phyloP scores from a whole-genome alignment of 2,329 filamentous ascomycete species.

The Fusarium miscanthi region DNA sequence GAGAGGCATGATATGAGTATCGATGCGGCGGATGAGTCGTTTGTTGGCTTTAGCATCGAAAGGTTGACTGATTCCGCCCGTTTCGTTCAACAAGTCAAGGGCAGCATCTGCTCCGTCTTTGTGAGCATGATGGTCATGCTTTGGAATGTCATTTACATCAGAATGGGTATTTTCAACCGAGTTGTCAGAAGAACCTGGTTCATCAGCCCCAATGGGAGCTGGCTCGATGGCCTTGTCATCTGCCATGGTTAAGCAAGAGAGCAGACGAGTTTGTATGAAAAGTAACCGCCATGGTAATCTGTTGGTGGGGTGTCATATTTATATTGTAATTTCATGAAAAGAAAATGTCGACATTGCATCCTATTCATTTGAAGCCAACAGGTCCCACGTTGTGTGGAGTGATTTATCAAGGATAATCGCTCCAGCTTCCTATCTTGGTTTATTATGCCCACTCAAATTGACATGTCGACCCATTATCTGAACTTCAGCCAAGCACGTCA shows the following conservation, averaged over 20 bases:
- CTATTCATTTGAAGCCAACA: no score
- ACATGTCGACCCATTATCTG: not conserved
- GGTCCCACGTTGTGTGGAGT: slow-evolving; percentile 1
- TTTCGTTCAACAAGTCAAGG: slow-evolving; percentile 30
- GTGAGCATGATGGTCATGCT: not conserved
- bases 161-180: not conserved
- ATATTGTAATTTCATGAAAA: not conserved
- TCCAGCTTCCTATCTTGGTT: slow-evolving; percentile 2
- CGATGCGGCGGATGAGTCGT: slow-evolving; percentile 36
- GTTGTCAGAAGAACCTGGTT: not conserved
- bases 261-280: not conserved
- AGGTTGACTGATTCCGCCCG: slow-evolving; percentile 13
- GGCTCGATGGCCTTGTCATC: not conserved
- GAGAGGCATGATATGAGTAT: slow-evolving; percentile 39
- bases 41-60: slow-evolving; percentile 19
- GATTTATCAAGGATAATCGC: not conserved
- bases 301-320: not conserved
- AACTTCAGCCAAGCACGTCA: not conserved
- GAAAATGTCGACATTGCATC: not conserved
- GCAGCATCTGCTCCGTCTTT: slow-evolving; percentile 26
- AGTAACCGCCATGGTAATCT: fast-evolving
- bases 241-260: not conserved
- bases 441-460: not conserved
- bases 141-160: not conserved
- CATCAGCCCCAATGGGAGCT: not conserved